Evolutionary conservation across 441 rosid genomes (phyloP).

Genomic region (Raphanus hybrid): DNA sequence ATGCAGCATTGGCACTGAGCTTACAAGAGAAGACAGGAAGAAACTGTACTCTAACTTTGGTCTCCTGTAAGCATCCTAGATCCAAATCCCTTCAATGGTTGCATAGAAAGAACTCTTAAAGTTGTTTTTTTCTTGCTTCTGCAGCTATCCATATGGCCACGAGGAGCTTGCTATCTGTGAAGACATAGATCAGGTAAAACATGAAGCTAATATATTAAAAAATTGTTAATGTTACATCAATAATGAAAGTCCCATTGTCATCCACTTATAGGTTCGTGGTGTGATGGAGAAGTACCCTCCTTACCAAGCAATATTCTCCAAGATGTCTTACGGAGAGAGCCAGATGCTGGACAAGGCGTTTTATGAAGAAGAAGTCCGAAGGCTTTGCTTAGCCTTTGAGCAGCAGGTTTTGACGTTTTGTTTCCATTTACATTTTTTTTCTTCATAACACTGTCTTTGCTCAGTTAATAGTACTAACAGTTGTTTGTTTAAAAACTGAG

Average conservation of each 20-base stretch:
- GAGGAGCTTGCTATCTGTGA: constrained; percentile 96
- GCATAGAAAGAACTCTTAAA: no score
- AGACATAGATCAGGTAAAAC: constrained; percentile 58
- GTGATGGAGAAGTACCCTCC: constrained; percentile 97
- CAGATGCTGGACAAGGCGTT: constrained; percentile 98
- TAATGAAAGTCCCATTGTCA: neutral
- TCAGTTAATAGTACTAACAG: neutral
- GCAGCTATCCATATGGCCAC: constrained; percentile 93
- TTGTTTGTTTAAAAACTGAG: constrained; percentile 5
- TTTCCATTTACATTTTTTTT: neutral
- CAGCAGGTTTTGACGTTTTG: constrained; percentile 85
- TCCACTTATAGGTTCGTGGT: constrained; percentile 68
- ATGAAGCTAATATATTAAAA: neutral
- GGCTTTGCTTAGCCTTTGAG: constrained; percentile 95
- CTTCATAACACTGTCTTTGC: neutral
- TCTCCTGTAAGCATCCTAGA: constrained; percentile 60
- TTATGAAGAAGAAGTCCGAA: constrained; percentile 96
- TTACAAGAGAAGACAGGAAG: constrained; percentile 94
- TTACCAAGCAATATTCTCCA: constrained; percentile 82
- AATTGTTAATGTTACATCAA: neutral
- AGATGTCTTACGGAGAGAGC: constrained; percentile 90
- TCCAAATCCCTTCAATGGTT: no score
- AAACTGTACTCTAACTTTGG: constrained; percentile 94
- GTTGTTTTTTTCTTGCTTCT: neutral
- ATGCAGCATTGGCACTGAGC: constrained; percentile 91